phyloP scores from a whole-genome alignment of 1,284 basidiomycete species.

The Ceratobasidium sp. region DNA sequence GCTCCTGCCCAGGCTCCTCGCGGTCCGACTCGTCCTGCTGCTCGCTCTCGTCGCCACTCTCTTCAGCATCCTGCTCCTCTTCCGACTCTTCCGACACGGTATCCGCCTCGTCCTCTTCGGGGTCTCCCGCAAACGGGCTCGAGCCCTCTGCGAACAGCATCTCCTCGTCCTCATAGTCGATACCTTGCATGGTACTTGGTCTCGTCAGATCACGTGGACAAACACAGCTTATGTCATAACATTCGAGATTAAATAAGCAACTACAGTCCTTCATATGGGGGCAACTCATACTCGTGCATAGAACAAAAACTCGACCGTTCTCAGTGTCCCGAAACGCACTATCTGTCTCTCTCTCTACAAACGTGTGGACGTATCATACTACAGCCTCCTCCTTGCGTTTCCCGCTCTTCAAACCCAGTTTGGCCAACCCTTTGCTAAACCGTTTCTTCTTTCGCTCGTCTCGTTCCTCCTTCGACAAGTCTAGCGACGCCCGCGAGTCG shows the following conservation, averaged over 20 bases:
- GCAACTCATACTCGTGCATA: constrained; percentile 8
- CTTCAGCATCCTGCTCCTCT: constrained; percentile 49
- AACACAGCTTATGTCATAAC: constrained; percentile 25
- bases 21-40: constrained; percentile 46
- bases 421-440: constrained; percentile 33
- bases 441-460: constrained; percentile 36
- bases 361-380: neutral
- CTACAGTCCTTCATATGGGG: constrained; percentile 43
- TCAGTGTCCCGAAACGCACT: neutral
- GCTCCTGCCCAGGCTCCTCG: constrained; percentile 20
- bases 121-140: constrained; percentile 54
- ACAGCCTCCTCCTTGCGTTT: constrained; percentile 27
- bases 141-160: constrained; percentile 42
- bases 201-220: constrained; percentile 31
- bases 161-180: constrained; percentile 71
- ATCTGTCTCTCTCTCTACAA: neutral
- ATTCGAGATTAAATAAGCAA: constrained; percentile 43
- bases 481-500: constrained; percentile 34
- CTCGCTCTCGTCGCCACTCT: constrained; percentile 38
- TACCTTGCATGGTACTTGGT: constrained; percentile 52
- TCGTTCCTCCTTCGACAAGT: constrained; percentile 20
- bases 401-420: constrained; percentile 26
- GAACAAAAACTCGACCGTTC: neutral
- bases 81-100: constrained; percentile 49
- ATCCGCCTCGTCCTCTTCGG: constrained; percentile 53